These are phyloP conservation scores for Cajanus cajan DNA, from an alignment of 306 rosid genomes.

Conservation along the genomic window DNA sequence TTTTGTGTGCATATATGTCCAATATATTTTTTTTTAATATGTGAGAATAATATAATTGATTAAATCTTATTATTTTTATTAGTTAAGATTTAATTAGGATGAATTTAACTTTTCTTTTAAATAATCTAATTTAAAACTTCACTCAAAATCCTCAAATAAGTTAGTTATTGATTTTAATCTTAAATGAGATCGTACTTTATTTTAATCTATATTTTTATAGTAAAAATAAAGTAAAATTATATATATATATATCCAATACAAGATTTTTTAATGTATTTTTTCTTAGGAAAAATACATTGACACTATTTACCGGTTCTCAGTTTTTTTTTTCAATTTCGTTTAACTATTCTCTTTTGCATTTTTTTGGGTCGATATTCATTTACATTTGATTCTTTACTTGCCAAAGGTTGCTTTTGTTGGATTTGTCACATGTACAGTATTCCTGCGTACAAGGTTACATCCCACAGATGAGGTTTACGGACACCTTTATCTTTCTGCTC, in stretches of 20 bases:
- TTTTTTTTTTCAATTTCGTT: not conserved
- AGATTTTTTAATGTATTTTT: no score
- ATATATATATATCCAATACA: not conserved
- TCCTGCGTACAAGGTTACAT: conserved; percentile 59
- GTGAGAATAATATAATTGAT: no score
- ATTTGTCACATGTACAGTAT: conserved; percentile 73
- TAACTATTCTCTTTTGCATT: not conserved
- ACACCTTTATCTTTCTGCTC: conserved; percentile 72
- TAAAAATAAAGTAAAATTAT: no score
- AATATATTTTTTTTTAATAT: no score
- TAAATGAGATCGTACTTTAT: no score
- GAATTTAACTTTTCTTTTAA: no score
- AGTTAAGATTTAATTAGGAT: no score
- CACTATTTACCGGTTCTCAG: not conserved
- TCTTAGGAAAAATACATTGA: not conserved
- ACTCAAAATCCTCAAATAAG: no score
- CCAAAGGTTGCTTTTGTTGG: conserved; percentile 83
- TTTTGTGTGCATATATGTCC: not conserved
- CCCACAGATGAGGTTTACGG: conserved; percentile 62
- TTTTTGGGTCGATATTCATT: not conserved
- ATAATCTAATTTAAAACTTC: no score
- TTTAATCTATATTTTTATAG: no score
- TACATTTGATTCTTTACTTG: not conserved
- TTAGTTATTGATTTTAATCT: no score
- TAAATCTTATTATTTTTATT: no score